Evolutionary conservation across 495 filamentous ascomycete species (phyloP), one percentile per base, ranked within the genome.

Genomic region (Hapsidospora chrysogenum): DNA sequence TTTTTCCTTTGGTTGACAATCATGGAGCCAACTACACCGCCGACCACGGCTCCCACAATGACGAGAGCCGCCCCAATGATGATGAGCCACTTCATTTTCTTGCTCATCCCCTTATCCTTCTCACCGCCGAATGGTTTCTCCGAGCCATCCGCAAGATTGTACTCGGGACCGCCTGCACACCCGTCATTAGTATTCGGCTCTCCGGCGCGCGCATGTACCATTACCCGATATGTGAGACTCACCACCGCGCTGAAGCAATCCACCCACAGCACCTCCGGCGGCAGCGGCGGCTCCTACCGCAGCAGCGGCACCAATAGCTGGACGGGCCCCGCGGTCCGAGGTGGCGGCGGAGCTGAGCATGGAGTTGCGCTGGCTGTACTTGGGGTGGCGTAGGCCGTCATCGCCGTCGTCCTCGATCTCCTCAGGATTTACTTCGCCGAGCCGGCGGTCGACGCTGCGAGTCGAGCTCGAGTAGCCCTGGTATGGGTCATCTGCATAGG

Each of bases 321-420:
- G 52, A 10, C 25, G 22, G 15, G 48, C 46, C 31, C 46, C 44
- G 23, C 41, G 38, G 33, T 53, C 56, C 13, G 51, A 54, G 2
- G 51, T 45, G 15, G 60, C 61, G 15, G 60, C 61, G 9, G 74
- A 48, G 41, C 69, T 68, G 23, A 78, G 50, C 41, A 70, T 65
- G 19, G 70, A 74, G 31, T 57, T 50, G 49, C 58, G 42, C 39
- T 63, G 43, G 43, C 55, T 37, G 37, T 51, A 50, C 17, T 54
- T 50, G 1, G 36, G 38, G 36, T 72, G 70, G 7, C 64, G 56
- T 31, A 85, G 65, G 3, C 77, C 82, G 41, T 93, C 85, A 44
- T 93, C 85, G 6, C 78, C 83, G 45, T 92, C 84, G 46, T 94
- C 85, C 2, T 67, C 74, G 36, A 92, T 85, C 2, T 76, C 75